A percentile compares a stretch with the other conserved stretches of the same genome.
phyloP scores from a whole-genome alignment of 306 rosid species.

The Cucurbita moschata region DNA sequence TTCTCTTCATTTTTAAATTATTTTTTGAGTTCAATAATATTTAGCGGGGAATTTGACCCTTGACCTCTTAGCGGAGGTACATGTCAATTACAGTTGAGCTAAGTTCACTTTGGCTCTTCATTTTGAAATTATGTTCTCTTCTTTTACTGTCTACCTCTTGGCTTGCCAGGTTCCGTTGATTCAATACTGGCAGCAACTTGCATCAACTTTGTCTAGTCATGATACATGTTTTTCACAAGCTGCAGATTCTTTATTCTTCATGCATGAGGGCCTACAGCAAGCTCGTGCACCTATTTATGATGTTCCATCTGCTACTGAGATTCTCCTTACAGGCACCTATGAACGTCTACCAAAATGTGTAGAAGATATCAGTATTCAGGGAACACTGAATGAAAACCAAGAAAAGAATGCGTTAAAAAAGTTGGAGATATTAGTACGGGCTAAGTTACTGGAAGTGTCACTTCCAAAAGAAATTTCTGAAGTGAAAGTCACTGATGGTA shows the following conservation, averaged over 20 bases:
- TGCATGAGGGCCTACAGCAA: constrained; percentile 98
- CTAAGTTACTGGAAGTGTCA: constrained; percentile 67
- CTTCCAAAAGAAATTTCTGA: constrained; percentile 74
- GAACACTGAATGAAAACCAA: constrained; percentile 56
- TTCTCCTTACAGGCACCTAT: constrained; percentile 73
- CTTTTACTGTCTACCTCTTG: not conserved
- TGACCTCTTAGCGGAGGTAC: too few relatives aligned
- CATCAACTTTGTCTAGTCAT: constrained; percentile 82
- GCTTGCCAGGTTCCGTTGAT: constrained; percentile 80
- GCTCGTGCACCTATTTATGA: constrained; percentile 97
- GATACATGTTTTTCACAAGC: constrained; percentile 94
- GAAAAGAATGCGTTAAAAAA: constrained; percentile 85
- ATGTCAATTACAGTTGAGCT: too few relatives aligned
- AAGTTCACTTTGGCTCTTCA: too few relatives aligned
- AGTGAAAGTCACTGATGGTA: constrained; percentile 65
- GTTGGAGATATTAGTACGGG: constrained; percentile 74
- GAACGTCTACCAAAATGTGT: constrained; percentile 76
- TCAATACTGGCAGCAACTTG: constrained; percentile 80
- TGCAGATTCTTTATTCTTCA: constrained; percentile 91
- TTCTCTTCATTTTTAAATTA: not conserved
- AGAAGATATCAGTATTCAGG: constrained; percentile 72
- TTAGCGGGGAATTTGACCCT: too few relatives aligned
- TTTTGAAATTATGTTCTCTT: not conserved
- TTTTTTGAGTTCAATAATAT: too few relatives aligned
- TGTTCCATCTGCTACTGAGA: constrained; percentile 86